Evolutionary conservation across 1,139 yeast species (phyloP).

Genomic region (Geotrichum bryndzae): DNA sequence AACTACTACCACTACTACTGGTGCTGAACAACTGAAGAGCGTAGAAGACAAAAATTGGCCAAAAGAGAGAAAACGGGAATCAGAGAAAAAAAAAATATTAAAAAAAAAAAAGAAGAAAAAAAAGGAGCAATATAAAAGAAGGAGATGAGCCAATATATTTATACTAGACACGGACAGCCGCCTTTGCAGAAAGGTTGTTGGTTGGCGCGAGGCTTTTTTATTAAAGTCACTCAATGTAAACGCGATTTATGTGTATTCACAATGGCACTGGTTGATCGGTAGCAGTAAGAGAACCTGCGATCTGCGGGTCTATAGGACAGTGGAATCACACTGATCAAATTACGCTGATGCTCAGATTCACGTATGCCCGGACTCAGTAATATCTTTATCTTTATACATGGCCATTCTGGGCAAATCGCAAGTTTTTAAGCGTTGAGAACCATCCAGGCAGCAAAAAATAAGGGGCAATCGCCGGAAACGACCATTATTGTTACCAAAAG

Average conservation of each 20-base stretch:
- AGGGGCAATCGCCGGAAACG: not conserved
- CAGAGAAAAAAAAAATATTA: not conserved
- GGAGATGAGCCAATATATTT: not conserved
- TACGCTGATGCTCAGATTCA: not conserved
- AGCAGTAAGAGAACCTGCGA: not conserved
- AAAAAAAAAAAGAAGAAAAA: not conserved
- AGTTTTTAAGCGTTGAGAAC: not conserved
- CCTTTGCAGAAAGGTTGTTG: not conserved
- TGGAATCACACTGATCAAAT: not conserved
- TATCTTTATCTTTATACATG: not conserved
- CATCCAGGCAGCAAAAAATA: not conserved
- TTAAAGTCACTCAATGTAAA: not conserved
- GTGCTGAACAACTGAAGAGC: not conserved
- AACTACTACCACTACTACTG: not conserved
- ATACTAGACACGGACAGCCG: not conserved
- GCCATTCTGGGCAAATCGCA: not conserved
- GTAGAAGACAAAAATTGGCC: not conserved
- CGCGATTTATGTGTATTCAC: not conserved
- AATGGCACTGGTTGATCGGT: not conserved
- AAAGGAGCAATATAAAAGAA: not conserved
- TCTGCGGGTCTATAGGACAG: not conserved
- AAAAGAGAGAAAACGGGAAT: not conserved
- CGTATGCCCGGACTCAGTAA: not conserved
- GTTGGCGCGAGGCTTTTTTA: not conserved
- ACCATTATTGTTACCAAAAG: not conserved